These are phyloP conservation scores for Cytospora mali DNA, from an alignment of 2,329 filamentous ascomycete genomes.

Conservation along the genomic window DNA sequence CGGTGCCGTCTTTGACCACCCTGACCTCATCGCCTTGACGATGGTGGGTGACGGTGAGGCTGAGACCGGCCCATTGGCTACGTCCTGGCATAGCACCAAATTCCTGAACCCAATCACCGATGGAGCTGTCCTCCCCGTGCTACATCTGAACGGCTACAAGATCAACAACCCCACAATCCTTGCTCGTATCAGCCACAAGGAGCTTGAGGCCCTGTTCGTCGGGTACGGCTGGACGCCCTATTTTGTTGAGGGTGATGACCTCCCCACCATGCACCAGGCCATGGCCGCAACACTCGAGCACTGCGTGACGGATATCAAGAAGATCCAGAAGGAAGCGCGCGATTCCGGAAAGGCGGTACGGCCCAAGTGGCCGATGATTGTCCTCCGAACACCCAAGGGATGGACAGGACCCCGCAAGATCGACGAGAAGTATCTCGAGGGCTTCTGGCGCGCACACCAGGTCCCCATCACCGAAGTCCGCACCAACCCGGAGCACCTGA, in stretches of 20 bases:
- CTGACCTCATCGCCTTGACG: constrained; percentile 72
- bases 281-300: constrained; percentile 78
- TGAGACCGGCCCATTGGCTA: constrained; percentile 79
- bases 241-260: constrained; percentile 76
- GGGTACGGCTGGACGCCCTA: constrained; percentile 81
- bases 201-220: constrained; percentile 68
- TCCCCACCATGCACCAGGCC: constrained; percentile 77
- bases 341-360: constrained; percentile 70
- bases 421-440: constrained; percentile 69
- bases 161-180: constrained; percentile 80
- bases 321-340: constrained; percentile 71
- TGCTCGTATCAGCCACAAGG: constrained; percentile 72
- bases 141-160: constrained; percentile 84
- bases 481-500: constrained; percentile 66
- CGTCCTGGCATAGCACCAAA: constrained; percentile 81
- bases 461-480: constrained; percentile 73
- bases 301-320: constrained; percentile 69
- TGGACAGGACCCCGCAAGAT: constrained; percentile 77
- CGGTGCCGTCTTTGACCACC: constrained; percentile 75
- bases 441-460: constrained; percentile 80
- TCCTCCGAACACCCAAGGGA: constrained; percentile 77
- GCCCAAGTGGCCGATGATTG: constrained; percentile 77
- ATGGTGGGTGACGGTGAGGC: constrained; percentile 81
- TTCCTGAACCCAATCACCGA: constrained; percentile 80
- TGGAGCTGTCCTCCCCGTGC: constrained; percentile 74